Evolutionary conservation across 169 alveolate genomes (phyloP), one percentile per base, ranked within the genome.

Genomic region (Amoebophrya sp.): DNA sequence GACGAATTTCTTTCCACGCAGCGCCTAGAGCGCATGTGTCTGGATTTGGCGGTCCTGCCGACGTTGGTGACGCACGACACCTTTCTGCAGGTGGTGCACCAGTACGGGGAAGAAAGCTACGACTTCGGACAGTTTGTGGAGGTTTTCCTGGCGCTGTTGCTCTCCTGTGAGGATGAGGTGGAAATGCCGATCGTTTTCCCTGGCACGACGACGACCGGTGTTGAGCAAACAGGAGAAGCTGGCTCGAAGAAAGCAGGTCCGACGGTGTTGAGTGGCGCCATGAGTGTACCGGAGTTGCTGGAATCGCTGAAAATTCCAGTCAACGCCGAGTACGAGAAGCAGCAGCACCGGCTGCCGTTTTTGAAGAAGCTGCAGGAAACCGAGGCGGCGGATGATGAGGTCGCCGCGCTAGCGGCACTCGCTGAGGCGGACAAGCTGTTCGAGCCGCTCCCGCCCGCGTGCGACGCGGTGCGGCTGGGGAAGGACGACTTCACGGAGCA

Each of bases 111-210:
- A 25, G 32, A 7, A 25, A 12, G 10, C 35, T 25, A 12, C 83
- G 83, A 66, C 32, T 66, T 66, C 35, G 29, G 39, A 25, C 83
- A 66, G 83, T 66, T 66, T 66, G 83, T 66, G 10, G 83, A 66
- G 35, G 35, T 66, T 2, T 25, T 66, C 10, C 12, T 66, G 10
- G 83, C 35, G 83, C 83, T 66, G 83, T 1, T 66, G 29, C 83
- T 66, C 38, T 66, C 83, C 83, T 66, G 83, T 25, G 83, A 66
- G 83, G 83, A 66, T 25, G 83, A 66, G 35, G n/a, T n/a, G n/a
- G n/a, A n/a, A n/a, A n/a, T n/a, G n/a, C n/a, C n/a, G n/a, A n/a
- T n/a, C n/a, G n/a, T n/a, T n/a, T n/a, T n/a, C n/a, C n/a, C n/a
- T n/a, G n/a, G n/a, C n/a, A n/a, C n/a, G n/a, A n/a, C n/a, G n/a